Percentiles rank a stretch among this genome's conserved stretches.
Evolutionary conservation across 805 yeast genomes (phyloP).

Genomic region (Saccharomycopsis schoenii): DNA sequence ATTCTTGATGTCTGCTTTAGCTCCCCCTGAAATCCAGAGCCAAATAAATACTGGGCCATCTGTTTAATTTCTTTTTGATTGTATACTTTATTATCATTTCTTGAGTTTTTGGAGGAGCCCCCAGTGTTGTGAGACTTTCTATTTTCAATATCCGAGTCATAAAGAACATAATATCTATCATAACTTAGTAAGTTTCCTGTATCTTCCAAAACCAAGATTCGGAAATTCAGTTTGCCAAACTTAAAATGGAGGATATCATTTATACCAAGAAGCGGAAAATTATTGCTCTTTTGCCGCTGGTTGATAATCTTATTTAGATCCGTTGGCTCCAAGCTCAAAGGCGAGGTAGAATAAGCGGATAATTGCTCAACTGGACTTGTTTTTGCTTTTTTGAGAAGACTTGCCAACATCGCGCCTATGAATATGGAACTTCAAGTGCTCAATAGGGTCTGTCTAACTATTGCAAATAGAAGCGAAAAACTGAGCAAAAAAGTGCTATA

Average conservation of each 20-base stretch:
- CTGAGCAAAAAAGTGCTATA: too few relatives aligned
- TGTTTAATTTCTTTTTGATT: constrained; percentile 7
- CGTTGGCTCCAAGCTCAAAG: constrained; percentile 6
- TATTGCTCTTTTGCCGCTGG: constrained; percentile 1
- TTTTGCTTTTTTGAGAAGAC: constrained; percentile 13
- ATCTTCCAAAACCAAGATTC: constrained; percentile 17
- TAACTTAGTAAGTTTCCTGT: constrained; percentile 10
- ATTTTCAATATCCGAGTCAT: constrained; percentile 15
- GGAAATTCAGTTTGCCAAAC: constrained; percentile 11
- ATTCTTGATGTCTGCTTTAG: constrained; percentile 13
- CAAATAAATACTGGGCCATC: constrained; percentile 16
- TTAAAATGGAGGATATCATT: constrained; percentile 1
- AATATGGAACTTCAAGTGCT: too few relatives aligned
- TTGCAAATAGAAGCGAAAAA: too few relatives aligned
- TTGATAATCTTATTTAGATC: constrained; percentile 1
- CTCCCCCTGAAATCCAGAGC: constrained; percentile 14
- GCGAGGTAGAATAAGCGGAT: constrained; percentile 10
- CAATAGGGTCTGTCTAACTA: neutral
- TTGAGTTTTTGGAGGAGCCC: neutral
- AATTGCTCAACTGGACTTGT: constrained; percentile 13
- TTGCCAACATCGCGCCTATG: constrained; percentile 10
- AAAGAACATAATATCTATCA: constrained; percentile 15
- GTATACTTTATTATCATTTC: neutral
- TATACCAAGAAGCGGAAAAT: constrained; percentile 13
- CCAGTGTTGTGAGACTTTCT: neutral